Conservation (phyloP, 2,329 filamentous ascomycete species). For the Beauveria medogensis region DNA sequence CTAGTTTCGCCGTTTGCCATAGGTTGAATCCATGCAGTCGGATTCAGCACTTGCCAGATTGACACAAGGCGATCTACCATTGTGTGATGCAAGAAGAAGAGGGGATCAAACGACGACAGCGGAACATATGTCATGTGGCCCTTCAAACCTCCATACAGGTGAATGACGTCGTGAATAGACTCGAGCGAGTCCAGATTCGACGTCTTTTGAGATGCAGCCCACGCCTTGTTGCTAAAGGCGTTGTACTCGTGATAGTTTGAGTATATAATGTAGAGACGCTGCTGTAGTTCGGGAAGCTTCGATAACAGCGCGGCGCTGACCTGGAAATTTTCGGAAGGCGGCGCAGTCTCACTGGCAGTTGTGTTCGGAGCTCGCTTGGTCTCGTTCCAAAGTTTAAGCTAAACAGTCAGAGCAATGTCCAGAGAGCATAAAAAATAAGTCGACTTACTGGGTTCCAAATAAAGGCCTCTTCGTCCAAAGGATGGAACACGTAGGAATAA, state of each 20-base stretch:
- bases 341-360: constrained; percentile 20
- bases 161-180: constrained; percentile 55
- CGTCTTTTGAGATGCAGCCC: constrained; percentile 39
- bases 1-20: constrained; percentile 47
- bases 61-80: constrained; percentile 70
- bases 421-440: background rate
- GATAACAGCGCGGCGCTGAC: constrained; percentile 38
- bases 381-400: constrained; percentile 52
- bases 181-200: constrained; percentile 56
- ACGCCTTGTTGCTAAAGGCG: constrained; percentile 61
- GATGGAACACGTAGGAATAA: constrained; percentile 52
- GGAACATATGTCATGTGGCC: constrained; percentile 65
- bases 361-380: constrained; percentile 49
- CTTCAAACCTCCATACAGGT: constrained; percentile 48
- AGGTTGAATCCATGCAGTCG: constrained; percentile 55
- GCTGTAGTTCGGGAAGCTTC: constrained; percentile 46
- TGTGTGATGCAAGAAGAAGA: constrained; percentile 70
- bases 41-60: constrained; percentile 70
- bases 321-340: constrained; percentile 49
- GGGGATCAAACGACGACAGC: constrained; percentile 69
- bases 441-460: constrained; percentile 49
- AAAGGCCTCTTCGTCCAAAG: constrained; percentile 50
- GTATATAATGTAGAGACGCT: constrained; percentile 59
- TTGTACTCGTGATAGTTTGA: constrained; percentile 61
- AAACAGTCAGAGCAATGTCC: background rate